A percentile compares a stretch with the other conserved stretches of the same genome.
Conservation (phyloP, 495 filamentous ascomycete genomes). For the Mytilinidion resinicola region DNA sequence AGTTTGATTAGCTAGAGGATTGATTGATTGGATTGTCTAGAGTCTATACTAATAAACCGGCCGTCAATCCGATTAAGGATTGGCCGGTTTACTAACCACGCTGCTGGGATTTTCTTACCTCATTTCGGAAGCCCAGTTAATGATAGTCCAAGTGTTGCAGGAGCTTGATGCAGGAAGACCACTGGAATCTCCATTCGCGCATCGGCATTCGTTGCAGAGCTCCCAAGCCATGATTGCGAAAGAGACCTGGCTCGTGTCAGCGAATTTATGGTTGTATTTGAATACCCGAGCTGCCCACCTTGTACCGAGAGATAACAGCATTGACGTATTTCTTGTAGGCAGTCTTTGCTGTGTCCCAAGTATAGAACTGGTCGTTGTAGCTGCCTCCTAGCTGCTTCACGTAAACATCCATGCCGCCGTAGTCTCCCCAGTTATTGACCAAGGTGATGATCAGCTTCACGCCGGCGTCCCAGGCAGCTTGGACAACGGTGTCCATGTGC, state of each 20-base stretch:
- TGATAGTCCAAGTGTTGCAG: slow-evolving; percentile 40
- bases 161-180: slow-evolving; percentile 29
- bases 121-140: slow-evolving; percentile 43
- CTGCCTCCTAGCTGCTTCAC: slow-evolving; percentile 36
- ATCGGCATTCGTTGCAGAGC: slow-evolving; percentile 50
- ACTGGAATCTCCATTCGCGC: slow-evolving; percentile 40
- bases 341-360: slow-evolving; percentile 40
- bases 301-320: slow-evolving; percentile 45
- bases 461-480: slow-evolving; percentile 49
- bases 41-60: too few relatives aligned
- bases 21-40: too few relatives aligned
- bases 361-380: slow-evolving; percentile 43
- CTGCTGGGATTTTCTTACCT: too few relatives aligned
- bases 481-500: slow-evolving; percentile 55
- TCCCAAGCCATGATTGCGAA: slow-evolving; percentile 50
- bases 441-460: slow-evolving; percentile 54
- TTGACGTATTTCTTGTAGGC: slow-evolving; percentile 43
- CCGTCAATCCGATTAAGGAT: too few relatives aligned
- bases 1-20: too few relatives aligned
- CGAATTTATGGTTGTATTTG: too few relatives aligned
- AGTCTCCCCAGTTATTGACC: slow-evolving; percentile 52
- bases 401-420: slow-evolving; percentile 47
- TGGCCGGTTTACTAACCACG: too few relatives aligned
- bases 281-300: too few relatives aligned
- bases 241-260: slow-evolving; percentile 32